Evolutionary conservation across 2,329 filamentous ascomycete species (phyloP).

Genomic region (Epichloe sp.): DNA sequence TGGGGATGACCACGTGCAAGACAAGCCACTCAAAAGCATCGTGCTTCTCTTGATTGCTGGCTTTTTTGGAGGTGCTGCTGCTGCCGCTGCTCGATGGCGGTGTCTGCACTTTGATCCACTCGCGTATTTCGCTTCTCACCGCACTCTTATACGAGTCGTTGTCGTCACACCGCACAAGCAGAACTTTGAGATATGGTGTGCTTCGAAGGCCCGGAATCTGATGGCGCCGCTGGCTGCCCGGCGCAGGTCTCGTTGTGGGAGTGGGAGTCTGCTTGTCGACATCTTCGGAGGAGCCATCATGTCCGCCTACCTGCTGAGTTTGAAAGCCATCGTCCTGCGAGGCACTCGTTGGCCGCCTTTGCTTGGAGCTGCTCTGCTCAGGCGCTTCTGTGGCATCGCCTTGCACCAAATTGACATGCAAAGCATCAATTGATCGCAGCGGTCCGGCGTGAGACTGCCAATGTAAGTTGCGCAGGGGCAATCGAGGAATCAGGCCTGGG

Average conservation of each 20-base stretch:
- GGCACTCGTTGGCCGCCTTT: slow-evolving; percentile 21
- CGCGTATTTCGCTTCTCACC: slow-evolving; percentile 64
- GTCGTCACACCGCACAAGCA: slow-evolving; percentile 85
- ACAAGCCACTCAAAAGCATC: slow-evolving; percentile 96
- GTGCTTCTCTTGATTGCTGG: slow-evolving; percentile 72
- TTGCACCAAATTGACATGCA: slow-evolving; percentile 79
- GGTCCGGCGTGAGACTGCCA: slow-evolving; percentile 94
- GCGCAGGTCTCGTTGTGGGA: slow-evolving; percentile 19
- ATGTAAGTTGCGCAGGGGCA: slow-evolving; percentile 83
- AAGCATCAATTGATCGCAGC: slow-evolving; percentile 80
- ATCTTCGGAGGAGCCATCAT: slow-evolving; percentile 24
- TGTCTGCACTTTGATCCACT: slow-evolving; percentile 78
- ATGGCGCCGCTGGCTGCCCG: slow-evolving; percentile 49
- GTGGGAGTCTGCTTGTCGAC: slow-evolving; percentile 22
- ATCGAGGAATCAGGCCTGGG: slow-evolving; percentile 60
- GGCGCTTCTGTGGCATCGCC: slow-evolving; percentile 35
- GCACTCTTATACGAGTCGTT: slow-evolving; percentile 83
- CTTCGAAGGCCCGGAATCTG: slow-evolving; percentile 89
- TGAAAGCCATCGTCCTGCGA: slow-evolving; percentile 46
- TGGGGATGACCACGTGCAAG: slow-evolving; percentile 80
- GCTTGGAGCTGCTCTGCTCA: slow-evolving; percentile 17
- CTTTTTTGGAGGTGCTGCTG: slow-evolving; percentile 29
- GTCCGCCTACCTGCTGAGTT: slow-evolving; percentile 37
- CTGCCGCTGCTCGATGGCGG: slow-evolving; percentile 33
- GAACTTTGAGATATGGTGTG: slow-evolving; percentile 86